Base-by-base conservation (phyloP, 306 rosid genomes). In the Clitoria ternatea region DNA sequence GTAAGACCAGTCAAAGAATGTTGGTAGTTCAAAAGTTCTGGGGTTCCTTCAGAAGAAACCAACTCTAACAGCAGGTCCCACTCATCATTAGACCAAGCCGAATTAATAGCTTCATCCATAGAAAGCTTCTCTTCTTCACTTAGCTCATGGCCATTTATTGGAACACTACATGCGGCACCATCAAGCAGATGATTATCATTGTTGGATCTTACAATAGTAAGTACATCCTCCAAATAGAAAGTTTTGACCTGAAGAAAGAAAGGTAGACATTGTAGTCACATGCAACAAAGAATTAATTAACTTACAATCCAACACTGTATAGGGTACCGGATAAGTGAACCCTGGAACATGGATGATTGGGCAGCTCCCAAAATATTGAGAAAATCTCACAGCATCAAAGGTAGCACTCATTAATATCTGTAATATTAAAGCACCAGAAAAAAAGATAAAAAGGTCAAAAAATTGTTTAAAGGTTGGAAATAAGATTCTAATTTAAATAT, bases 371-470 rank as follows among this genome's bases (percentile, higher is more conserved):
- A 94, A 94, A 78, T 94, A 94, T 59, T 87, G 81, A 11, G 99
- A 91, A 86, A 94, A 94, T 33, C 97, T 89, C 17, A 50, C 85
- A 57, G 91, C 88, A 75, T 91, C 95, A 61, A 94, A 42, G 30
- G 99, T 94, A 50, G 99, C 99, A 80, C 99, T 94, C 99, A 91
- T 94, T 57, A 94, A 70, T 83, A 94, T 86, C 99, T 94, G 90
- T 70, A 62, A 68, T 29, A 66, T 49, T 63, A 70, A 19, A 71
- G 54, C 29, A 70, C 70, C 20, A 24, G 45, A 55, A 56, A 4
- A 14, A 40, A 52, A 7, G n/a, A n/a, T n/a, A 37, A 23, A 22
- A 23, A 66, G 12, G 61, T 61, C 13, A 30, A 57, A 66, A 35
- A 74, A 71, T 40, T 56, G 32, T 20, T 33, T 14, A 63, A 76